Evolutionary conservation across 805 yeast genomes (phyloP).

Genomic region (Candida anglica): DNA sequence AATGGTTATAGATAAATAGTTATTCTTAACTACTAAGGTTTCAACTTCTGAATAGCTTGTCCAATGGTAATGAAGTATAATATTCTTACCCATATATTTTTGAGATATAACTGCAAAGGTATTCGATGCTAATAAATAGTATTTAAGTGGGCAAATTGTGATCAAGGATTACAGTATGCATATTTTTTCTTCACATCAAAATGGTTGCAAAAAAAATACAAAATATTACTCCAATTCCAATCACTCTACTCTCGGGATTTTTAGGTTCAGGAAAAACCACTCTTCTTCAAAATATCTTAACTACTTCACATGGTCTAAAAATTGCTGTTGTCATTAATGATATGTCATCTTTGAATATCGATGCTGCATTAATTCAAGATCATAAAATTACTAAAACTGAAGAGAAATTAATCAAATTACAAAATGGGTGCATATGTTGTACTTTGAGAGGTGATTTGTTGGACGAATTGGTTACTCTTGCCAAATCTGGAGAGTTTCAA

Average conservation of each 20-base stretch:
- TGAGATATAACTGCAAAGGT: no score
- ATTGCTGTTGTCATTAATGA: conserved; percentile 47
- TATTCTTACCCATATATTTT: no score
- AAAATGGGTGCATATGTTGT: conserved; percentile 48
- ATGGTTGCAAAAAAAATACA: no score
- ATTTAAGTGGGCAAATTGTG: no score
- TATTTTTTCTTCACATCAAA: no score
- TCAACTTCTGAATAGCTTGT: no score
- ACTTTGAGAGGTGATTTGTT: conserved; percentile 44
- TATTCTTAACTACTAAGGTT: no score
- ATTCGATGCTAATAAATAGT: no score
- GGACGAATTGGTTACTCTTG: conserved; percentile 37
- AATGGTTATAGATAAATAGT: no score
- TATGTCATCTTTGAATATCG: conserved; percentile 40
- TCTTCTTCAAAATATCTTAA: conserved; percentile 38
- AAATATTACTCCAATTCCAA: conserved; percentile 45
- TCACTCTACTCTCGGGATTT: conserved; percentile 45
- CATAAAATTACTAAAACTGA: conserved; percentile 38
- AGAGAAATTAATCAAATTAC: conserved; percentile 42
- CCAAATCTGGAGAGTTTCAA: conserved; percentile 30
- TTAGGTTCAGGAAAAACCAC: conserved; percentile 47
- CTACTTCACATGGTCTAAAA: conserved; percentile 33
- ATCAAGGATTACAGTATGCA: no score
- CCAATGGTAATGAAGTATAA: no score
- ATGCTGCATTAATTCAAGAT: conserved; percentile 35